Evolutionary conservation across 2,329 filamentous ascomycete species (phyloP).

Genomic region (Sodiomyces alkalinus): DNA sequence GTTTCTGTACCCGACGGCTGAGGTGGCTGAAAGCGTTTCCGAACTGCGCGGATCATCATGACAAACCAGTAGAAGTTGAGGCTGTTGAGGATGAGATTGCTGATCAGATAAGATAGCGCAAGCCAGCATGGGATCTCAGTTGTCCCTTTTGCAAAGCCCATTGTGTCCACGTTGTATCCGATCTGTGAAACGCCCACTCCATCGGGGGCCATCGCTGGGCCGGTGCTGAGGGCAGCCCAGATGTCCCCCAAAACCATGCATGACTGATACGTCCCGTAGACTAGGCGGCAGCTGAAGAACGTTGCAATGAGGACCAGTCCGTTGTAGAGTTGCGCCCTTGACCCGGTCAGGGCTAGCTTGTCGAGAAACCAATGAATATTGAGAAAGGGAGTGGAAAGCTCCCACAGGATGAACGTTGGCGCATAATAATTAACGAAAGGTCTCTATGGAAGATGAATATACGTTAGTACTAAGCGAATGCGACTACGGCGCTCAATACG

Average conservation of each 20-base stretch:
- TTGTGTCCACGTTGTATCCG: conserved; percentile 19
- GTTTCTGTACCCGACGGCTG: conserved; percentile 5
- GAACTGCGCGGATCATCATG: conserved; percentile 71
- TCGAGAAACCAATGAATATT: conserved; percentile 91
- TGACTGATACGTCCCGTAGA: conserved; percentile 65
- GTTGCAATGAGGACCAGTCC: conserved; percentile 55
- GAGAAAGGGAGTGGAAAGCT: conserved; percentile 70
- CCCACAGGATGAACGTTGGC: conserved; percentile 71
- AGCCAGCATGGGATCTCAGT: conserved; percentile 55
- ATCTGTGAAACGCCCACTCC: conserved; percentile 3
- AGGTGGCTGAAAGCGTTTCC: conserved; percentile 46
- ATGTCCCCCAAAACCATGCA: conserved; percentile 56
- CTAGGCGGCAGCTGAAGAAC: conserved; percentile 63
- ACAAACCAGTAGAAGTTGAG: conserved; percentile 78
- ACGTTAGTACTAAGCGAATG: too few relatives aligned
- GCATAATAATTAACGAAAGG: conserved; percentile 78
- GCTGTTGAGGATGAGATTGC: conserved; percentile 57
- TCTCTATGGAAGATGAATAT: conserved; percentile 33
- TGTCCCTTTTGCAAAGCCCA: conserved; percentile 32
- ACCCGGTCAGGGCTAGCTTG: conserved; percentile 68
- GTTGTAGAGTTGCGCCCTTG: conserved; percentile 59
- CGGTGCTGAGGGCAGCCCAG: conserved; percentile 36
- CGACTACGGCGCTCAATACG: conserved; percentile 3
- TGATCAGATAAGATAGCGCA: conserved; percentile 47
- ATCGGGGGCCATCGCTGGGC: conserved; percentile 15